These are phyloP conservation scores for Tuber borchii DNA, from an alignment of 495 filamentous ascomycete species.

Conservation along the genomic window DNA sequence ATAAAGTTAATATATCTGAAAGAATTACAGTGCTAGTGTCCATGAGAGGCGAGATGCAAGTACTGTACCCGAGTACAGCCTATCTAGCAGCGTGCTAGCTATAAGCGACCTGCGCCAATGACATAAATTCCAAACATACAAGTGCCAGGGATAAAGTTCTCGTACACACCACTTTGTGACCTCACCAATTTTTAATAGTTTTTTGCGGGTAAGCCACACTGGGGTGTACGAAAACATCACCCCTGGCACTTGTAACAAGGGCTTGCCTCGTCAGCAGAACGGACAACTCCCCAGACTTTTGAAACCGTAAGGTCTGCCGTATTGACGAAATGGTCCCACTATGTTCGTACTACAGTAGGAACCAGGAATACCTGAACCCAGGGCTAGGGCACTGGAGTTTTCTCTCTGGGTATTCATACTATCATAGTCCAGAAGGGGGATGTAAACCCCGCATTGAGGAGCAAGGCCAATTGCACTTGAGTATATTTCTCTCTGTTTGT, in stretches of 20 bases:
- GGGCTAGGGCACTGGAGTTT: background rate
- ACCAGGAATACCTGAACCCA: background rate
- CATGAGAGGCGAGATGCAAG: background rate
- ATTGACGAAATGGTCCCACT: background rate
- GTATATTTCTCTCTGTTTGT: too few species aligned
- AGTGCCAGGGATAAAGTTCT: too few species aligned
- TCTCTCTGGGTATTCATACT: too few species aligned
- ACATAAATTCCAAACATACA: background rate
- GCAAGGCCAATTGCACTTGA: background rate
- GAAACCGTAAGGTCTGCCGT: background rate
- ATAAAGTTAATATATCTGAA: conserved; percentile 4
- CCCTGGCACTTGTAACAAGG: too few species aligned
- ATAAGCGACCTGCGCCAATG: background rate
- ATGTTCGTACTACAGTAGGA: background rate
- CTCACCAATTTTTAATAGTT: too few species aligned
- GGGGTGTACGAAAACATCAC: too few species aligned
- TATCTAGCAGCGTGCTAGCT: background rate
- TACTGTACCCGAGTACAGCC: background rate
- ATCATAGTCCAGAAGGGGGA: too few species aligned
- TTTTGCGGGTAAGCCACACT: too few species aligned
- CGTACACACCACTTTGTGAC: too few species aligned
- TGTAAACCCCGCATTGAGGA: too few species aligned
- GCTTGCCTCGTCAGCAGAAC: background rate
- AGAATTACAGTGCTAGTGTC: background rate
- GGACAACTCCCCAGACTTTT: conserved; percentile 1